Conservation (phyloP, 495 filamentous ascomycete species). For the Corynascus novoguineensis region DNA sequence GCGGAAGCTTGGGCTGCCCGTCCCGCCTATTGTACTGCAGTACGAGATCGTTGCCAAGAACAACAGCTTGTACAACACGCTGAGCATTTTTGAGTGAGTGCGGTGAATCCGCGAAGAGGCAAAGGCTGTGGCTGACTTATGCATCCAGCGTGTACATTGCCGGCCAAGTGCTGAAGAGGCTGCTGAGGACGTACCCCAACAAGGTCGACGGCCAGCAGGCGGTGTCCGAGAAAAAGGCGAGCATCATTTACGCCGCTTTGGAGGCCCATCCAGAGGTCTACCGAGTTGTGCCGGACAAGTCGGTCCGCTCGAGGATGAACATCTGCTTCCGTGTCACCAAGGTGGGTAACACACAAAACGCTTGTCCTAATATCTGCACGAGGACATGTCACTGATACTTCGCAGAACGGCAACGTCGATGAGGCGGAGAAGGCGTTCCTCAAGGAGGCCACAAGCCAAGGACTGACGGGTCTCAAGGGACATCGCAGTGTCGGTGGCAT, state of each 20-base stretch:
- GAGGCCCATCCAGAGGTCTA: slow-evolving; percentile 67
- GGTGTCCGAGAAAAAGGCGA: slow-evolving; percentile 64
- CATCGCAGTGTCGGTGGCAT: slow-evolving; percentile 76
- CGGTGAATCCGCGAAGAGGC: not conserved
- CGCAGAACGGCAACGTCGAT: slow-evolving; percentile 51
- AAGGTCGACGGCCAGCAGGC: slow-evolving; percentile 69
- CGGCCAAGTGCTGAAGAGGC: slow-evolving; percentile 69
- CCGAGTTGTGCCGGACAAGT: slow-evolving; percentile 65
- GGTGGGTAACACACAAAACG: slow-evolving; percentile 21
- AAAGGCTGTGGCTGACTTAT: slow-evolving; percentile 2
- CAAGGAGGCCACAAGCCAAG: slow-evolving; percentile 56
- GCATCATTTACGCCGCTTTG: slow-evolving; percentile 65
- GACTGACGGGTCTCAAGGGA: slow-evolving; percentile 70
- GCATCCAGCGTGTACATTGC: slow-evolving; percentile 67
- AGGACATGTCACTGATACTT: not conserved
- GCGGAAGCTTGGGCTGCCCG: slow-evolving; percentile 67
- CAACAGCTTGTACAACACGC: slow-evolving; percentile 88
- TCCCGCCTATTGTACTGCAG: slow-evolving; percentile 70
- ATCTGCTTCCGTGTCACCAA: slow-evolving; percentile 74
- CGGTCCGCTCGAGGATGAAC: slow-evolving; percentile 79
- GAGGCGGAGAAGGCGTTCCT: slow-evolving; percentile 71
- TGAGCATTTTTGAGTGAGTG: slow-evolving; percentile 78
- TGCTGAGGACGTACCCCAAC: slow-evolving; percentile 54
- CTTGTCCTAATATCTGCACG: not conserved
- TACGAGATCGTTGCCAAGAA: slow-evolving; percentile 79